phyloP scores from a whole-genome alignment of 805 yeast species.

The Cephaloascus albidus region DNA sequence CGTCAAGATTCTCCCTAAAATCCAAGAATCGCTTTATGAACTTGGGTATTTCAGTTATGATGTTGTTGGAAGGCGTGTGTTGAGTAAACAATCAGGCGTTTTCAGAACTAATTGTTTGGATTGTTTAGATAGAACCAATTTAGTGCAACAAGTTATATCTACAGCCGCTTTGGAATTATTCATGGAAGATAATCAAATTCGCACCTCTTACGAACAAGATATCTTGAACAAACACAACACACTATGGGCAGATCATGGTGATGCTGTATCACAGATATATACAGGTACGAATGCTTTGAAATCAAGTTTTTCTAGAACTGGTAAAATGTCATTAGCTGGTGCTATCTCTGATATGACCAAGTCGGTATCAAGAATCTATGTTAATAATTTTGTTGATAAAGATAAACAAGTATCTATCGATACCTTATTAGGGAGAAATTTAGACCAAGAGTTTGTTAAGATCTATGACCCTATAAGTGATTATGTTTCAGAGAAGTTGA shows the following conservation, averaged over 20 bases:
- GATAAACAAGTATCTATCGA: conserved; percentile 88
- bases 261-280: conserved; percentile 88
- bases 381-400: conserved; percentile 91
- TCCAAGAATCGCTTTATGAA: conserved; percentile 58
- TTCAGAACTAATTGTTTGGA: conserved; percentile 92
- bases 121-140: conserved; percentile 89
- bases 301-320: conserved; percentile 88
- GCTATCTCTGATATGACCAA: conserved; percentile 96
- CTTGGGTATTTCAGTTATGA: conserved; percentile 83
- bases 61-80: conserved; percentile 36
- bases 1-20: conserved; percentile 48
- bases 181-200: conserved; percentile 28
- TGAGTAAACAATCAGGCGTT: conserved; percentile 80
- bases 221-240: conserved; percentile 69
- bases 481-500: conserved; percentile 60
- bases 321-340: conserved; percentile 95
- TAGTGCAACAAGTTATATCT: conserved; percentile 79
- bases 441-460: conserved; percentile 59
- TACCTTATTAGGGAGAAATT: conserved; percentile 70
- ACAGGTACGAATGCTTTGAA: conserved; percentile 97
- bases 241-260: conserved; percentile 98
- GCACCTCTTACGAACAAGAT: conserved; percentile 32
- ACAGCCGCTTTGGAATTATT: conserved; percentile 56
- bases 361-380: conserved; percentile 89
- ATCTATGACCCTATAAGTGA: conserved; percentile 87